Base-by-base conservation (phyloP, 2,329 filamentous ascomycete genomes). In the Pleurostoma richardsiae region DNA sequence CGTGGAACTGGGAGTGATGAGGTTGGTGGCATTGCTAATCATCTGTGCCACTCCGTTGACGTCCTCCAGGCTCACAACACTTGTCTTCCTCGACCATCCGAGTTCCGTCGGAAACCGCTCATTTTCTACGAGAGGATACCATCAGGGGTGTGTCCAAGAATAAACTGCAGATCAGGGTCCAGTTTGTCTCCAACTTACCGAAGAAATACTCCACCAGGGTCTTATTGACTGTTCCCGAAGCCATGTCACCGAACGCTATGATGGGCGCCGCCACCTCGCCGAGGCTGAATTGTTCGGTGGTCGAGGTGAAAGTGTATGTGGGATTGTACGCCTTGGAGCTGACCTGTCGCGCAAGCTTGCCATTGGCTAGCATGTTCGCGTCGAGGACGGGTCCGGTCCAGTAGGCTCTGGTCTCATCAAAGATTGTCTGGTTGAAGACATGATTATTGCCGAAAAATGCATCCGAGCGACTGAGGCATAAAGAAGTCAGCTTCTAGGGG, bases 381-480 rank as follows among this genome's bases (percentile, higher is more conserved):
- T 66, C 60, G 30, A 80, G 54, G 19, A 63, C 58, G 3, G 65
- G 56, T 0, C 47, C 61, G 0, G 68, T 73, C 72, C 74, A 81
- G 60, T 71, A 79, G 4, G 53, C 48, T 38, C 53, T 62, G 1
- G 68, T 69, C 46, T 68, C 58, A 46, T 70, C 65, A 58, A 78
- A 80, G 46, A 77, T 58, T 0, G 66, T 69, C 45, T 69, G 59
- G 57, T 79, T 77, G 63, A 80, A 80, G 47, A 70, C 47, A 49
- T 72, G 67, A 49, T 73, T 73, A 56, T 73, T 70, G 30, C 75
- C 76, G 47, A 77, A 69, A 62, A 61, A 72, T 6, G 67, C 71
- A 48, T 80, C 76, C 2, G 63, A 55, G 29, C 75, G 74, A 39
- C 70, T 74, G 28, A 5, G 30, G 30, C 7, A 41, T 19, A 44